Evolutionary conservation across 2,329 filamentous ascomycete species (phyloP).

Genomic region (Cadophora luteo-olivacea): DNA sequence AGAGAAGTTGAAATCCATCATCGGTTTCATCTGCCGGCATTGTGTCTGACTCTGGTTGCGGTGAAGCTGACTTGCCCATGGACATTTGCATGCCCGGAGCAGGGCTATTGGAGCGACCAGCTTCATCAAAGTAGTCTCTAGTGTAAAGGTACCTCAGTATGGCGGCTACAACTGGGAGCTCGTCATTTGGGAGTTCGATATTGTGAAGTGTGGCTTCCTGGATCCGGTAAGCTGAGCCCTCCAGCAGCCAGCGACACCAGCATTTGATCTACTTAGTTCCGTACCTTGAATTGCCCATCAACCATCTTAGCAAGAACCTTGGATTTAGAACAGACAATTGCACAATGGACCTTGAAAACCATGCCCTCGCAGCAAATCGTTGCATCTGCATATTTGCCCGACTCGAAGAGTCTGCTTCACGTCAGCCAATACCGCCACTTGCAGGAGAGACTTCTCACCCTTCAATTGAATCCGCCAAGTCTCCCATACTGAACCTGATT

Average conservation of each 20-base stretch:
- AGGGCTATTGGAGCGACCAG: neutral
- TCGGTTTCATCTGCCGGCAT: neutral
- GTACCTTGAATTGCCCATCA: slow-evolving; percentile 19
- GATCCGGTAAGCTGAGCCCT: neutral
- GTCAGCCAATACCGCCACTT: neutral
- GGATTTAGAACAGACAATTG: slow-evolving; percentile 11
- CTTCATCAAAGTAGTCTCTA: neutral
- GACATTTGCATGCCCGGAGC: neutral
- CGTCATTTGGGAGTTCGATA: neutral
- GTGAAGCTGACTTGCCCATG: neutral
- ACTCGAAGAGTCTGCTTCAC: slow-evolving; percentile 11
- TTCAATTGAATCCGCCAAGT: neutral
- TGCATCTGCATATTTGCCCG: slow-evolving; percentile 15
- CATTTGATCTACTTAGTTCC: neutral
- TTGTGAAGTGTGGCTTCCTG: slow-evolving; percentile 11
- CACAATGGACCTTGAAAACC: slow-evolving; percentile 10
- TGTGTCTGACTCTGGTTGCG: neutral
- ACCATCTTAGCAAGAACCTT: neutral
- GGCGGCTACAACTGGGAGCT: neutral
- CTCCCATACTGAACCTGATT: neutral
- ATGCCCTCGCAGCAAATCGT: slow-evolving; percentile 1
- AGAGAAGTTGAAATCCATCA: neutral
- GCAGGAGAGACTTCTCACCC: neutral
- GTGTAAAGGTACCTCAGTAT: neutral
- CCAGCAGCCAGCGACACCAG: neutral